These are phyloP conservation scores for Gossypium australe DNA, from an alignment of 345 rosid genomes.

Conservation along the genomic window DNA sequence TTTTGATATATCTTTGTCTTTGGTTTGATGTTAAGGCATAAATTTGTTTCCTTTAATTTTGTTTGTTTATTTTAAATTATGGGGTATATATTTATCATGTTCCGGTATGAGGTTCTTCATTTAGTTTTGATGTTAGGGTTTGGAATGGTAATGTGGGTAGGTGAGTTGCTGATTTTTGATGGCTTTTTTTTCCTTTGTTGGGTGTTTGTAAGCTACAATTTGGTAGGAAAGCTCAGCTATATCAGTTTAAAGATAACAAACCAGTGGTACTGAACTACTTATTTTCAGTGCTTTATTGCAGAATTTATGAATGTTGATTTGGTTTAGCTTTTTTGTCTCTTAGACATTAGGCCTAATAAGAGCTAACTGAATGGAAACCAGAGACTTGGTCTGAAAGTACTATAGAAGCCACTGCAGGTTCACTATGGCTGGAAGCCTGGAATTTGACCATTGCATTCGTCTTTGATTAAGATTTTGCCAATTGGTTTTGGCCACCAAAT, in stretches of 20 bases:
- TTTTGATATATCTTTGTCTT: not conserved
- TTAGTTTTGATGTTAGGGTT: slow-evolving; percentile 10
- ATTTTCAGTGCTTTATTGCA: not conserved
- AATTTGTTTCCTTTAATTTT: not conserved
- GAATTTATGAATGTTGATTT: not conserved
- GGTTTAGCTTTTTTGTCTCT: not conserved
- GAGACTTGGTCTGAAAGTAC: slow-evolving; percentile 1
- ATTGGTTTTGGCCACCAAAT: not conserved
- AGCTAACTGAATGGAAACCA: not conserved
- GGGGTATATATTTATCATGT: not conserved
- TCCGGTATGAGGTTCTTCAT: not conserved
- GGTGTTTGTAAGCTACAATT: not conserved
- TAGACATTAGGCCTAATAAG: not conserved
- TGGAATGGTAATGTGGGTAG: not conserved
- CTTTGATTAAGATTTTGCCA: slow-evolving; percentile 1
- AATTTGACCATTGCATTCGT: not conserved
- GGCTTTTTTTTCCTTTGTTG: too few relatives aligned
- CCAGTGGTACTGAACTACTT: not conserved
- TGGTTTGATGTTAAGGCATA: not conserved
- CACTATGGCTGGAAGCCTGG: slow-evolving; percentile 1
- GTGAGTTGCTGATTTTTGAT: slow-evolving; percentile 1
- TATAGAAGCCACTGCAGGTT: not conserved
- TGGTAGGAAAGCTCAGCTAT: not conserved
- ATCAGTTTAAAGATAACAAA: not conserved
- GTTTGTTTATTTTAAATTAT: not conserved